Evolutionary conservation across 495 filamentous ascomycete species (phyloP).

Genomic region (Bacidia rubella): DNA sequence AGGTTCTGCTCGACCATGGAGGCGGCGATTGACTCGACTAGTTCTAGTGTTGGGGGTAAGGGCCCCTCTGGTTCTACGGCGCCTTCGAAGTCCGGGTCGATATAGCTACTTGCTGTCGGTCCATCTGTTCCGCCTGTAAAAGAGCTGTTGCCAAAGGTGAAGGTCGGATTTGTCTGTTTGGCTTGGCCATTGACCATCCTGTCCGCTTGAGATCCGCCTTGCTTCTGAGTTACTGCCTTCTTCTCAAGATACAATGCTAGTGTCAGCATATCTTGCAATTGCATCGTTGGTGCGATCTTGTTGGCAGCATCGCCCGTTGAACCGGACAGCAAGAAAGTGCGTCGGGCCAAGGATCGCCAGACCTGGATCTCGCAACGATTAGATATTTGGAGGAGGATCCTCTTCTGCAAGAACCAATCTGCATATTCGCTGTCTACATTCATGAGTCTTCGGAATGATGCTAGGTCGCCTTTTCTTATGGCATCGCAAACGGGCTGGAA

Average conservation of each 20-base stretch:
- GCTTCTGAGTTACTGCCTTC: slow-evolving; percentile 7
- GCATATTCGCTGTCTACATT: slow-evolving; percentile 33
- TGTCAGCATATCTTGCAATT: slow-evolving; percentile 39
- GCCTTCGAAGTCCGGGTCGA: slow-evolving; percentile 30
- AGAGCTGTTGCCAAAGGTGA: slow-evolving; percentile 12
- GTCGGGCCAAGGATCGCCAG: slow-evolving; percentile 72
- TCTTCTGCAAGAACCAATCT: slow-evolving; percentile 63
- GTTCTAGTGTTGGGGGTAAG: slow-evolving; percentile 30
- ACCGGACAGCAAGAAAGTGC: slow-evolving; percentile 54
- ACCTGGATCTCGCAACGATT: slow-evolving; percentile 67
- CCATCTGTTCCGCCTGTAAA: neutral
- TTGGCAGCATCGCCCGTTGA: slow-evolving; percentile 33
- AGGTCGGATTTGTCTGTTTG: slow-evolving; percentile 21
- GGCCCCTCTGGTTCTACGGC: slow-evolving; percentile 14
- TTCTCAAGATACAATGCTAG: slow-evolving; percentile 28
- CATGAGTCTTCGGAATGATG: slow-evolving; percentile 58
- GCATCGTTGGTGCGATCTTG: slow-evolving; percentile 41
- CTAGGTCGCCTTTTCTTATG: slow-evolving; percentile 67
- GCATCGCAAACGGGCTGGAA: slow-evolving; percentile 63
- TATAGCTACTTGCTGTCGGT: slow-evolving; percentile 17
- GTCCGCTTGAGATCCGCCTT: neutral
- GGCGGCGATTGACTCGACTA: slow-evolving; percentile 66
- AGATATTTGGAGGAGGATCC: slow-evolving; percentile 56
- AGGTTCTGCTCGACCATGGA: slow-evolving; percentile 69
- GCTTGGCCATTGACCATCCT: slow-evolving; percentile 1